Evolutionary conservation across 163 green algal species (phyloP).

Genomic region (Chlorella variabilis): DNA sequence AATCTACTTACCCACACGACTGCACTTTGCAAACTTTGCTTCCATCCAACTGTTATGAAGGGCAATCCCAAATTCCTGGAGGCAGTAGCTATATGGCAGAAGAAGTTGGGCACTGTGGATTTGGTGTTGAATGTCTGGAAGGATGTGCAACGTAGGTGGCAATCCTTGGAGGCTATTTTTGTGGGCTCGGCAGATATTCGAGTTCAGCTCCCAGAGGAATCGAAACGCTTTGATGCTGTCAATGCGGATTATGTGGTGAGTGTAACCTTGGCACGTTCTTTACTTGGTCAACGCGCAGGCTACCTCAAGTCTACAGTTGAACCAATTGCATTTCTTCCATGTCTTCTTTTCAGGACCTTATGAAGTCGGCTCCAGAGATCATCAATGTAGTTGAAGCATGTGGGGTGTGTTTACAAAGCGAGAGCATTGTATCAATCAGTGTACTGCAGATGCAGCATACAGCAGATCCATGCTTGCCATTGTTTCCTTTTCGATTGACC

Average conservation of each 20-base stretch:
- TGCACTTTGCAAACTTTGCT: neutral
- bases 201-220: constrained; percentile 91
- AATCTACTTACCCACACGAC: neutral
- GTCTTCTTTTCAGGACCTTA: constrained; percentile 72
- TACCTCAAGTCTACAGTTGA: neutral
- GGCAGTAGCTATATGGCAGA: constrained; percentile 85
- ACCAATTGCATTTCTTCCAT: neutral
- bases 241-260: constrained; percentile 88
- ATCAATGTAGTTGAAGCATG: constrained; percentile 89
- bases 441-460: too few relatives aligned
- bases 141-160: constrained; percentile 94
- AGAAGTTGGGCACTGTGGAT: constrained; percentile 85
- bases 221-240: constrained; percentile 86
- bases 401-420: too few relatives aligned
- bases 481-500: too few relatives aligned
- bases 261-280: too few relatives aligned
- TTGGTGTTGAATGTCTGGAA: constrained; percentile 79
- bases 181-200: constrained; percentile 88
- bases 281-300: too few relatives aligned
- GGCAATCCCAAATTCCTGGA: constrained; percentile 89
- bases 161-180: constrained; percentile 92
- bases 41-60: too few relatives aligned
- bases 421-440: too few relatives aligned
- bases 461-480: too few relatives aligned
- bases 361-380: constrained; percentile 76